A percentile compares a stretch with the other conserved stretches of the same genome.
Evolutionary conservation across 129 eudicot genomes (phyloP).

Genomic region (Smallanthus sonchifolius): DNA sequence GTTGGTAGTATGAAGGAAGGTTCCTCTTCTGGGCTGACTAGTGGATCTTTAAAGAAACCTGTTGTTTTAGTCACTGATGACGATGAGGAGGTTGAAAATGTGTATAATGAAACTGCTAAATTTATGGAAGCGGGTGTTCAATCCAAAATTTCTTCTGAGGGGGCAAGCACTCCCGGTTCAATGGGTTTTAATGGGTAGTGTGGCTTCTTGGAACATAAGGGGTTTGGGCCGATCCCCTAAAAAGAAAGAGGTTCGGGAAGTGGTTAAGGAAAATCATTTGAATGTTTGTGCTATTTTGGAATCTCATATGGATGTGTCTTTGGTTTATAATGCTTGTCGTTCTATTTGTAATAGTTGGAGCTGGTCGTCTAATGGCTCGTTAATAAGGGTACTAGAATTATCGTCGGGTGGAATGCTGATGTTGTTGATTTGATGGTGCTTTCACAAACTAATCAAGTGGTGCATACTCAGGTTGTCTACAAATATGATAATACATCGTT

Average conservation of each 20-base stretch:
- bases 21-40: no score
- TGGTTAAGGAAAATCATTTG: not conserved
- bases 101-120: not conserved
- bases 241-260: not conserved
- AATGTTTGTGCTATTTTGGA: not conserved
- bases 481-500: no score
- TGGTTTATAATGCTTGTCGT: no score
- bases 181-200: not conserved
- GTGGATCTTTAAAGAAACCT: no score
- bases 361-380: no score
- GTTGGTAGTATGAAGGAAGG: no score
- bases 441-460: not conserved
- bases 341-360: no score
- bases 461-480: not conserved
- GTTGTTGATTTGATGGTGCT: no score
- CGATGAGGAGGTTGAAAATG: not conserved
- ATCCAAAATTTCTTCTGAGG: not conserved
- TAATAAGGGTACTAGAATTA: no score
- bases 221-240: not conserved
- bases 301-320: not conserved
- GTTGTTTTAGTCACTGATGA: not conserved
- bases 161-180: not conserved
- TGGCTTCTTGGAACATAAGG: not conserved
- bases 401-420: no score
- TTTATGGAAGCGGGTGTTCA: not conserved